Evolutionary conservation across 192 early-diverging fungal species (phyloP), one percentile per base, ranked within the genome.

Genomic region (Backusella westeae): DNA sequence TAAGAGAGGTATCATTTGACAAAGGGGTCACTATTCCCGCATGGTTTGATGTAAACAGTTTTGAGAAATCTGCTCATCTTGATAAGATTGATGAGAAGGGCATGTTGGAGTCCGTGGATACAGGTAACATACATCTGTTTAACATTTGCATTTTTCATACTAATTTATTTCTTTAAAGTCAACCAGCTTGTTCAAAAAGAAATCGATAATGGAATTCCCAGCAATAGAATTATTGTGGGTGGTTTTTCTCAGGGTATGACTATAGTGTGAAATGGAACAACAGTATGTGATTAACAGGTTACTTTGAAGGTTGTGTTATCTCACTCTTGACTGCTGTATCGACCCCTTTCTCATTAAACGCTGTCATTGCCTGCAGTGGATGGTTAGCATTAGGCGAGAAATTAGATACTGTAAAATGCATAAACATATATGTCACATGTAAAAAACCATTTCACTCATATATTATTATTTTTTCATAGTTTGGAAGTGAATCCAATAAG

Each of bases 191-290:
- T 97, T 34, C 80, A 86, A 10, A 78, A 88, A 6, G 96, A 99
- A 83, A 83, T 99, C 1, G 89, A 93, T 19, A 59, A 81, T 34
- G 91, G 94, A 8, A 96, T 94, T 71, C 89, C 93, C 3, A 81
- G 93, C 8, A 82, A 90, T 63, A 87, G 95, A n/a, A 99, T 99
- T 63, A 90, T 98, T 49, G 59, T 99, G 15, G 96, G 95, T 71
- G 97, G 97, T 1, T 99, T 99, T 76, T 96, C 95, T 26, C 97
- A 99, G 81, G 95, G 81, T 82, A 73, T 34, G 17, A 36, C 34
- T 12, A 34, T 34, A 6, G 15, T 44, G 69, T 39, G 23, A 5
- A 38, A 63, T 63, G 56, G 56, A 63, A 14, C 19, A 34, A 19
- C 0, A 29, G 8, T 59, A 10, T 73, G 12, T 59, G 38, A 3